A percentile compares a stretch with the other conserved stretches of the same genome.
These are phyloP conservation scores for Psilocybe mexicana DNA, from an alignment of 1,284 basidiomycete genomes.

Conservation along the genomic window DNA sequence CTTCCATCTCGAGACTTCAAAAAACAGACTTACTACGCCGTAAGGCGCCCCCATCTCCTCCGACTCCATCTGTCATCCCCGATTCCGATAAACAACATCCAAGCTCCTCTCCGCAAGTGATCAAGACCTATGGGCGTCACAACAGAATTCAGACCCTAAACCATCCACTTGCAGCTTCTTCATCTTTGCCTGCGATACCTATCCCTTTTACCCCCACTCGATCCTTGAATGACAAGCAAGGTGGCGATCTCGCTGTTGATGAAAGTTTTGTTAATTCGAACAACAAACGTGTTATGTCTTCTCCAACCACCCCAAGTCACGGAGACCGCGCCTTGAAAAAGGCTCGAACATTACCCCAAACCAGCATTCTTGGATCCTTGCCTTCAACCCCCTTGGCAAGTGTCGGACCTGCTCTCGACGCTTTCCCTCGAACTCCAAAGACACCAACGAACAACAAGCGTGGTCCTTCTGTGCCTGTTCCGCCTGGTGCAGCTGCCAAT, in stretches of 20 bases:
- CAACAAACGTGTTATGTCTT: slow-evolving; percentile 11
- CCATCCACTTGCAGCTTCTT: slow-evolving; percentile 7
- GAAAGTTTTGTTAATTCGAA: slow-evolving; percentile 7
- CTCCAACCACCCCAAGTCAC: neutral
- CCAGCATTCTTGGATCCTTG: neutral
- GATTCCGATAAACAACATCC: neutral
- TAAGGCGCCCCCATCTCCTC: slow-evolving; percentile 1
- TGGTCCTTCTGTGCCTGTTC: neutral
- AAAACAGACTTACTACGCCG: slow-evolving; percentile 11
- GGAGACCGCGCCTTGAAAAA: slow-evolving; percentile 17
- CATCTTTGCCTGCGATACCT: slow-evolving; percentile 23
- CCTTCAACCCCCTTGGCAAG: neutral
- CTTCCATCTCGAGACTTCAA: slow-evolving; percentile 9
- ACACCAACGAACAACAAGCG: neutral
- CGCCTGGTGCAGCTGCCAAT: neutral
- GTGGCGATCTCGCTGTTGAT: neutral
- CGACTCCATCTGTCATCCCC: neutral
- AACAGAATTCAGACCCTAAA: neutral
- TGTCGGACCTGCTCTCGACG: neutral
- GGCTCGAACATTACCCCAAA: slow-evolving; percentile 16
- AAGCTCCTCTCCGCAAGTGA: slow-evolving; percentile 8
- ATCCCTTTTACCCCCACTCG: slow-evolving; percentile 9
- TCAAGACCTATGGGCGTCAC: slow-evolving; percentile 9
- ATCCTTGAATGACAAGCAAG: slow-evolving; percentile 1
- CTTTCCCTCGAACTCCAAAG: neutral